Base-by-base conservation (phyloP, 306 rosid species). In the Lathyrus tuberosus region DNA sequence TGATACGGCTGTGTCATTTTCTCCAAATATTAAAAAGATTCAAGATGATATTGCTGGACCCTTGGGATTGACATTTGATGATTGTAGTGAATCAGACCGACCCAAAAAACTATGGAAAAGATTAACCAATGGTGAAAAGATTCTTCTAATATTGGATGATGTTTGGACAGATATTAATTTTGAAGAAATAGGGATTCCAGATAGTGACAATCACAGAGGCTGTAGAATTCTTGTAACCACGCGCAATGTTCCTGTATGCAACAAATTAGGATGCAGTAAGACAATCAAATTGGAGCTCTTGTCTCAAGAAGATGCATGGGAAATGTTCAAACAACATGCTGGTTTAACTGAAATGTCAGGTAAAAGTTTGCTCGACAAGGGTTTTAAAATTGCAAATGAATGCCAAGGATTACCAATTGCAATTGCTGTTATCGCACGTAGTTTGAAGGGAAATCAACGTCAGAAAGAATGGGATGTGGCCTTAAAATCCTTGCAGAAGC, bases 91-190 rank as follows among this genome's bases (percentile, higher is more conserved):
- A 6, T 26, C 2, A 0, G 73, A 56, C 1, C 33, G 46, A 2
- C 65, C 24, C 0, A 10, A 0, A 22, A 2, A 0, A 2, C n/a
- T 79, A 5, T 22, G 67, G 67, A 6, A 0, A 0, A 67, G 71
- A 61, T 51, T 79, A 42, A 47, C 7, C 2, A 13, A 13, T n/a
- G 62, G 35, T 53, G 44, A 43, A 28, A 79, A 52, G n/a, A 33
- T 73, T 15, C 79, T 79, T 51, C 1, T 79, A 6, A 61, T 79
- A 51, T 17, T 79, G 1, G 79, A 79, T 61, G 82, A 79, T 24
- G 43, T 61, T 0, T 79, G 82, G 75, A 24, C 5, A 6, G 0
- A 17, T 18, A 10, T 67, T 2, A 0, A 63, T 12, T 14, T 73
- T 5, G 0, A 15, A 3, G 41, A 1, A 3, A 33, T 73, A 26